A percentile compares a stretch with the other conserved stretches of the same genome.
Evolutionary conservation across 208 protist species (phyloP).

Genomic region (Leishmania amazonensis): DNA sequence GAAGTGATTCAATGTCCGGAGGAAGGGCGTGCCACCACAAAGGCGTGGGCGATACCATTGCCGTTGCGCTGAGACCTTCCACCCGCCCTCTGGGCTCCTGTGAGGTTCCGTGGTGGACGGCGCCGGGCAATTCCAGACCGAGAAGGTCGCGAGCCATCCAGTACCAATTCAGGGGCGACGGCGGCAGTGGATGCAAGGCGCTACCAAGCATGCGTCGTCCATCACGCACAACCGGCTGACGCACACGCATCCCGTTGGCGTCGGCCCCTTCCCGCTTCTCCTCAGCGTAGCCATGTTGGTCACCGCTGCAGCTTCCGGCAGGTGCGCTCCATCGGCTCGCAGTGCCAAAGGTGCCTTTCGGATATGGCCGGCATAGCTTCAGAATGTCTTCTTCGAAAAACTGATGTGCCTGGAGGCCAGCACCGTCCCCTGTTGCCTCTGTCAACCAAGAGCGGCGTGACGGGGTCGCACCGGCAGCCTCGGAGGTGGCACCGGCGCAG

Average conservation of each 20-base stretch:
- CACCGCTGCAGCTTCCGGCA: neutral
- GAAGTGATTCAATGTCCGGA: constrained; percentile 11
- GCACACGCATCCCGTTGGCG: neutral
- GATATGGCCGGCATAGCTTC: no score
- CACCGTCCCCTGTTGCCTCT: no score
- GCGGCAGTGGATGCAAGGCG: no score
- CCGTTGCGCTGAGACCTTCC: neutral
- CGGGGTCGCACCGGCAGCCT: neutral
- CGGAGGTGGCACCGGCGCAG: neutral
- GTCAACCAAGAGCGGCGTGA: no score
- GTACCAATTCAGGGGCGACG: constrained; percentile 3
- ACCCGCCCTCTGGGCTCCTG: no score
- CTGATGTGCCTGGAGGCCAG: no score
- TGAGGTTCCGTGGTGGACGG: no score
- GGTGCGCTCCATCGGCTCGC: neutral
- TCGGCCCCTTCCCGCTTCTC: neutral
- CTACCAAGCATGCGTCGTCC: neutral
- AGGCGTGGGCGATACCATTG: neutral
- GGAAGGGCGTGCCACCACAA: neutral
- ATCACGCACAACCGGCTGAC: no score
- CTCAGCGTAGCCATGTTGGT: neutral
- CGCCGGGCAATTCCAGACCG: no score
- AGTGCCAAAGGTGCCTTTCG: neutral
- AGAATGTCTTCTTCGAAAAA: neutral
- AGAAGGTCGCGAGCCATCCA: neutral